Conservation (phyloP, 176 grass and related monocot genomes). For the Saccharum spontaneum region DNA sequence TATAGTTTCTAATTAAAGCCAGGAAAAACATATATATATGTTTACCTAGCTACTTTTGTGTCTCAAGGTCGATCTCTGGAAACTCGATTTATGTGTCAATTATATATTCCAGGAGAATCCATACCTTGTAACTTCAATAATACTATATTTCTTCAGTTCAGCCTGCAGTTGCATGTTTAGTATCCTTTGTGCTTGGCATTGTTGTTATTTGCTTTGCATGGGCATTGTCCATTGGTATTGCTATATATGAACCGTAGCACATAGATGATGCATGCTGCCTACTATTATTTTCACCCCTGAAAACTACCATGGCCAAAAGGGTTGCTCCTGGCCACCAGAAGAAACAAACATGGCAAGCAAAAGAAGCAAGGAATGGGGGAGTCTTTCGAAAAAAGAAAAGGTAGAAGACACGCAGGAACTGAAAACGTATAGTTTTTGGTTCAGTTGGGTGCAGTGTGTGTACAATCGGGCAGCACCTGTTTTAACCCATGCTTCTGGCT, state of each 20-base stretch:
- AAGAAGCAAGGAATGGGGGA: slow-evolving; percentile 35
- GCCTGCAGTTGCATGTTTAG: slow-evolving; percentile 2
- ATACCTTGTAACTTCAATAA: slow-evolving; percentile 1
- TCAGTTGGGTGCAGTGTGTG: slow-evolving; percentile 12
- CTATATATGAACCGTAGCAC: not conserved
- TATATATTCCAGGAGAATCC: not conserved
- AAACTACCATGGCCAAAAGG: not conserved
- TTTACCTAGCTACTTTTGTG: not conserved
- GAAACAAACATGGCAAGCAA: slow-evolving; percentile 38
- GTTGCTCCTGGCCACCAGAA: not conserved
- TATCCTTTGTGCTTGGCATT: not conserved
- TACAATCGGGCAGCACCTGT: slow-evolving; percentile 13
- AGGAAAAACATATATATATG: slow-evolving; percentile 7
- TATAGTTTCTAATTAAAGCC: not conserved
- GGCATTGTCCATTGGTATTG: not conserved
- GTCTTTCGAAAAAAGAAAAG: slow-evolving; percentile 27
- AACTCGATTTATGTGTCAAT: not conserved
- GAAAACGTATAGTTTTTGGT: slow-evolving; percentile 14
- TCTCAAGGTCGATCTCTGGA: slow-evolving; percentile 18
- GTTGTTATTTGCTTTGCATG: not conserved
- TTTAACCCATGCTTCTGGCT: slow-evolving; percentile 45
- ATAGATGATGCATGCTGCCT: not conserved
- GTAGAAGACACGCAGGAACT: slow-evolving; percentile 12
- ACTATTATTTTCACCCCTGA: not conserved
- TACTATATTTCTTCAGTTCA: not conserved